Evolutionary conservation across 805 yeast genomes (phyloP).

Genomic region (Tetrapisispora phaffii): DNA sequence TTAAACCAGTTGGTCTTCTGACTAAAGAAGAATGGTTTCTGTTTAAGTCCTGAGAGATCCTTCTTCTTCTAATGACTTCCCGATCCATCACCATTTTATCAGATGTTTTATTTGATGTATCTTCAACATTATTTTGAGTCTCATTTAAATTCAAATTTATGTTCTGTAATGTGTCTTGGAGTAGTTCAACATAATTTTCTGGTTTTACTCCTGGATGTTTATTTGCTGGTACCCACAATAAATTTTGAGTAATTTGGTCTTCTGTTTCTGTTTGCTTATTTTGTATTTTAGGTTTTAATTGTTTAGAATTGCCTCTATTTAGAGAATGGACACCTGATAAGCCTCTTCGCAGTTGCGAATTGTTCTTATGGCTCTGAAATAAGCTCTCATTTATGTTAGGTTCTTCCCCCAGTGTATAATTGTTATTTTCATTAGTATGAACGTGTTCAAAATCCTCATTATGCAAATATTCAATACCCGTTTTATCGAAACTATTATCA

Average conservation of each 20-base stretch:
- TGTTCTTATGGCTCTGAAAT: background rate
- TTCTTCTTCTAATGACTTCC: background rate
- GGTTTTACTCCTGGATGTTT: constrained; percentile 91
- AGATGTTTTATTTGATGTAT: constrained; percentile 7
- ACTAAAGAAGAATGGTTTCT: constrained; percentile 15
- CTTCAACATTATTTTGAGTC: background rate
- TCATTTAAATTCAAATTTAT: constrained; percentile 8
- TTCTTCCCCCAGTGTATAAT: background rate
- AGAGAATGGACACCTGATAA: constrained; percentile 19
- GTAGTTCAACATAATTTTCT: constrained; percentile 63
- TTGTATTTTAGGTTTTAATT: background rate
- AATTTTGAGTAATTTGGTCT: constrained; percentile 32
- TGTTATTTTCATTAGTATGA: background rate
- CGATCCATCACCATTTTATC: constrained; percentile 9
- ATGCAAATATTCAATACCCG: constrained; percentile 23
- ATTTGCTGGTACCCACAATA: constrained; percentile 91
- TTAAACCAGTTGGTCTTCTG: constrained; percentile 23
- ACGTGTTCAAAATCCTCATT: background rate
- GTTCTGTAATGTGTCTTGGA: constrained; percentile 35
- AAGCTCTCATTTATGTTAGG: background rate
- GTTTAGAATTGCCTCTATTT: constrained; percentile 13
- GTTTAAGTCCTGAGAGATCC: background rate
- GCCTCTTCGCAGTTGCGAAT: constrained; percentile 8
- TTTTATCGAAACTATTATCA: constrained; percentile 23
- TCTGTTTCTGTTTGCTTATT: background rate